Evolutionary conservation across 345 rosid genomes (phyloP).

Genomic region (Isatis tinctoria): DNA sequence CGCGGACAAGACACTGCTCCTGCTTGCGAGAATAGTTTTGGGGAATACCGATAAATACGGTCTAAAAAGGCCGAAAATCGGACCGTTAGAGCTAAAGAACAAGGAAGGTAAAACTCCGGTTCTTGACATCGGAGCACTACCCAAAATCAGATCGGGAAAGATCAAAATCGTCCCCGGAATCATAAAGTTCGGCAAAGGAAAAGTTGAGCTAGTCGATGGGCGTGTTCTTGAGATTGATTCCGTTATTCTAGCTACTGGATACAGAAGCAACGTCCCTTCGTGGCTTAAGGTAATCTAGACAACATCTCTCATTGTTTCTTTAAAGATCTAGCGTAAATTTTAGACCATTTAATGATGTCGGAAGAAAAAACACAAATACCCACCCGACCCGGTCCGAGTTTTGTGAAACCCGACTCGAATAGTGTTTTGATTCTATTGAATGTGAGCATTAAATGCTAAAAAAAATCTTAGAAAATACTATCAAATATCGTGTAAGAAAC

Average conservation of each 20-base stretch:
- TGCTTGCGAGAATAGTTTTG: slow-evolving; percentile 48
- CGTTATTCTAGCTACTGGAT: slow-evolving; percentile 83
- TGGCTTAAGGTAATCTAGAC: slow-evolving; percentile 67
- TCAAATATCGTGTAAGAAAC: no score
- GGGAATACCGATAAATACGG: slow-evolving; percentile 68
- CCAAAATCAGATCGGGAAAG: slow-evolving; percentile 61
- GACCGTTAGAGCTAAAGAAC: slow-evolving; percentile 68
- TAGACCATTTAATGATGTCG: slow-evolving; percentile 18
- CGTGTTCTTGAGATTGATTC: slow-evolving; percentile 58
- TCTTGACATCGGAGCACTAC: slow-evolving; percentile 65
- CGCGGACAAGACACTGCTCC: slow-evolving; percentile 58
- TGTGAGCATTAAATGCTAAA: slow-evolving; percentile 7
- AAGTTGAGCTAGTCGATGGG: slow-evolving; percentile 67
- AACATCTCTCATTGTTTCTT: neutral
- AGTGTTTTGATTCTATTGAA: neutral
- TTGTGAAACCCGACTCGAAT: slow-evolving; percentile 20
- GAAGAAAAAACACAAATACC: slow-evolving; percentile 17
- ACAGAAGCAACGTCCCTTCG: slow-evolving; percentile 88
- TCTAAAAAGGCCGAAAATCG: slow-evolving; percentile 53
- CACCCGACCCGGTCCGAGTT: slow-evolving; percentile 32
- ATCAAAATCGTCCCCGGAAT: slow-evolving; percentile 73
- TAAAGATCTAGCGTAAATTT: neutral
- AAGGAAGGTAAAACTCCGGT: slow-evolving; percentile 77
- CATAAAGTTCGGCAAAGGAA: slow-evolving; percentile 45
- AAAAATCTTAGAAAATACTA: neutral